phyloP scores from a whole-genome alignment of 2,329 filamentous ascomycete genomes.

The Capronia americana region DNA sequence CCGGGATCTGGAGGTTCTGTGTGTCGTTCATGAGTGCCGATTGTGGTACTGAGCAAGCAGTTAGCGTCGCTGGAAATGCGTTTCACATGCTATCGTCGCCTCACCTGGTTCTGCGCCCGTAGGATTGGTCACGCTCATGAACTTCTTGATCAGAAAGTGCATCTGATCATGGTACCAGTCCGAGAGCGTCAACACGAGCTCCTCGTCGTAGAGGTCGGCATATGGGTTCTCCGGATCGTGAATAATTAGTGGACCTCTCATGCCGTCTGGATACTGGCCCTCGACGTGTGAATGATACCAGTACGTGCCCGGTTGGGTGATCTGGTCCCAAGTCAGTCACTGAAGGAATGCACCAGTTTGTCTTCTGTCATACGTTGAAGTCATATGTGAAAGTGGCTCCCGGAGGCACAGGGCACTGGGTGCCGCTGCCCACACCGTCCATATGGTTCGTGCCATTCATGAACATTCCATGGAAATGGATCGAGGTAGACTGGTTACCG shows the following conservation, averaged over 20 bases:
- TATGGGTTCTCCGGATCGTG: slow-evolving; percentile 69
- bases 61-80: slow-evolving; percentile 1
- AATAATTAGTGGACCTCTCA: slow-evolving; percentile 68
- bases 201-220: slow-evolving; percentile 64
- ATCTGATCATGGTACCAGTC: slow-evolving; percentile 74
- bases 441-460: slow-evolving; percentile 71
- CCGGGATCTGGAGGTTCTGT: slow-evolving; percentile 62
- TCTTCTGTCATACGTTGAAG: slow-evolving; percentile 60
- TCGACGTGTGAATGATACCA: slow-evolving; percentile 78
- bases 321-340: slow-evolving; percentile 44
- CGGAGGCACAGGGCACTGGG: slow-evolving; percentile 71
- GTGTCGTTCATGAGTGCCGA: slow-evolving; percentile 75
- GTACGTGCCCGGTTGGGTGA: slow-evolving; percentile 73
- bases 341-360: not conserved
- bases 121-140: slow-evolving; percentile 56
- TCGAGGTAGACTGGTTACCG: slow-evolving; percentile 48
- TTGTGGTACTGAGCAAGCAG: slow-evolving; percentile 60
- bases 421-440: slow-evolving; percentile 71
- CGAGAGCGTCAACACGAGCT: slow-evolving; percentile 68
- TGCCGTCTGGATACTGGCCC: slow-evolving; percentile 73
- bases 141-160: slow-evolving; percentile 54
- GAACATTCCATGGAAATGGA: slow-evolving; percentile 72
- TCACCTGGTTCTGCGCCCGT: slow-evolving; percentile 62
- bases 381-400: slow-evolving; percentile 72
- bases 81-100: not conserved